Conservation (phyloP, 2,329 filamentous ascomycete genomes). For the Cryoendolithus antarcticus region DNA sequence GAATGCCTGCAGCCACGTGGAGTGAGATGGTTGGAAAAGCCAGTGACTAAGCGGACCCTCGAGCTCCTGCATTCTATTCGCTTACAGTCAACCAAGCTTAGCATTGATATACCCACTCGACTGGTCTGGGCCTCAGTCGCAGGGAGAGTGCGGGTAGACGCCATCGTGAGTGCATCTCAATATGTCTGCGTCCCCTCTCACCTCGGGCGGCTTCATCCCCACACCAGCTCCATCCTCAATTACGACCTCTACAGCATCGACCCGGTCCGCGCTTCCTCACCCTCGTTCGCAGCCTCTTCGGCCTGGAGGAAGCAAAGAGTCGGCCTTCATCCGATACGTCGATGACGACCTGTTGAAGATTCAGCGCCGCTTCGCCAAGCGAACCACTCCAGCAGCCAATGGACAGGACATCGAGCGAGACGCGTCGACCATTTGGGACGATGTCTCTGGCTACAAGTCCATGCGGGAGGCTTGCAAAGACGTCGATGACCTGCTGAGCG, state of each 20-base stretch:
- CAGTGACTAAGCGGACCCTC: too few species aligned
- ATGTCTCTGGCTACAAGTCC: conserved; percentile 41
- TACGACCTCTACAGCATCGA: conserved; percentile 26
- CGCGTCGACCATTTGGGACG: conserved; percentile 23
- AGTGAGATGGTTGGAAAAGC: too few species aligned
- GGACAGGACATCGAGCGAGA: conserved; percentile 10
- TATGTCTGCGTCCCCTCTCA: conserved; percentile 3
- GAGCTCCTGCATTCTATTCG: too few species aligned
- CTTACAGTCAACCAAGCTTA: too few species aligned
- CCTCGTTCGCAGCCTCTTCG: conserved; percentile 41
- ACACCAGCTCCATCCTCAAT: conserved; percentile 39
- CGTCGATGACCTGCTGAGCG: conserved; percentile 60
- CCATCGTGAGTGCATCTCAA: too few species aligned
- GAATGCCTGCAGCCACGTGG: too few species aligned
- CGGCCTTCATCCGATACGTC: conserved; percentile 43
- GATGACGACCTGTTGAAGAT: conserved; percentile 41
- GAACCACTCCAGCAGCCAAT: conserved; percentile 24
- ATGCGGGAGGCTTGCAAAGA: conserved; percentile 64
- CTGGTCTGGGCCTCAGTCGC: too few species aligned
- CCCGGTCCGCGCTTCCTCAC: conserved; percentile 32
- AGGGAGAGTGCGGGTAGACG: too few species aligned
- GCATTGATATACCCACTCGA: too few species aligned
- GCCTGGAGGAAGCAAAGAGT: conserved; percentile 47
- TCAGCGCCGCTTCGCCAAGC: conserved; percentile 41
- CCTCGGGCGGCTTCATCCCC: conserved; percentile 31